Conservation (phyloP, 1,139 yeast genomes). For the Tardiomyces blankii region DNA sequence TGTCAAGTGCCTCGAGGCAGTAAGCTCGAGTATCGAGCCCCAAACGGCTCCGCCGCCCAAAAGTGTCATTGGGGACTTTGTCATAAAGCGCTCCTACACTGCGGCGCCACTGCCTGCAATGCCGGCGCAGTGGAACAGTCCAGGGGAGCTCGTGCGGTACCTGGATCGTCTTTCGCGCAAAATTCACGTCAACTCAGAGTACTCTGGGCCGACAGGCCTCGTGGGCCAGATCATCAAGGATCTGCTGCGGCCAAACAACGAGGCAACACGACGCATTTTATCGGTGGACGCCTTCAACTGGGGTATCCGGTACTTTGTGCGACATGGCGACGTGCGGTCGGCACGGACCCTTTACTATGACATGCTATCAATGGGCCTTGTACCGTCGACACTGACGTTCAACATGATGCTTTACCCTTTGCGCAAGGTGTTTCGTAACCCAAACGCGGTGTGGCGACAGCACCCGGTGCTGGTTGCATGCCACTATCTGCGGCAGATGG, state of each 20-base stretch:
- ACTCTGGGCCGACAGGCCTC: constrained; percentile 8
- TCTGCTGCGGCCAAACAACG: constrained; percentile 31
- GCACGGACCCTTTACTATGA: background rate
- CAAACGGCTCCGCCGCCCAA: constrained; percentile 2
- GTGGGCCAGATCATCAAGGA: constrained; percentile 20
- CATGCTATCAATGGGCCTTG: background rate
- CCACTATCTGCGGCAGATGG: background rate
- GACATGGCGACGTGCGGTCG: background rate
- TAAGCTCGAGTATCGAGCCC: background rate
- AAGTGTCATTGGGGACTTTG: background rate
- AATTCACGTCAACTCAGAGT: constrained; percentile 6
- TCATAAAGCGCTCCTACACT: constrained; percentile 2
- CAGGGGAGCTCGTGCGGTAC: constrained; percentile 6
- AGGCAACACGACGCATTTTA: constrained; percentile 19
- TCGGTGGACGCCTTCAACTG: background rate
- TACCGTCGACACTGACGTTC: background rate
- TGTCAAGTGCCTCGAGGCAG: constrained; percentile 1
- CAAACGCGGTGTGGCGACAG: background rate
- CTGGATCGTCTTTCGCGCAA: constrained; percentile 5
- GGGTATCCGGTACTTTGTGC: background rate
- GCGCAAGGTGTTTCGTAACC: background rate
- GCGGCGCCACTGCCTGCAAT: constrained; percentile 6
- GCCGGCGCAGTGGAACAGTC: constrained; percentile 7
- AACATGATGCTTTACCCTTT: background rate
- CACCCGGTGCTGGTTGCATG: background rate